Evolutionary conservation across 2,329 filamentous ascomycete species (phyloP), one percentile per base, ranked within the genome.

Genomic region (Periconia sp.): DNA sequence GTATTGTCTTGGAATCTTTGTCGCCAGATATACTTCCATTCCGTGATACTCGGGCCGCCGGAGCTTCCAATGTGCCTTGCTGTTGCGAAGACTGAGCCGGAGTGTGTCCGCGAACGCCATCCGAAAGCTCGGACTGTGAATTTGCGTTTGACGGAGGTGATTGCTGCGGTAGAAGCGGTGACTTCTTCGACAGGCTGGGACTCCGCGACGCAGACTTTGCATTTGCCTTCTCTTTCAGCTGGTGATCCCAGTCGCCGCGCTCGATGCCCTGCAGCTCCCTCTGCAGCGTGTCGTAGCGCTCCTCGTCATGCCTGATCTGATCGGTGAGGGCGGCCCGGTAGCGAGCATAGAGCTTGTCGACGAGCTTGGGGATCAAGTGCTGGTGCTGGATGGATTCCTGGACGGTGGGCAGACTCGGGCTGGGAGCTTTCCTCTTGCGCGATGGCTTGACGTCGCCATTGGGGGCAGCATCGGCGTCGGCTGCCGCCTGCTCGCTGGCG

Each of bases 281-380:
- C 66, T 84, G 80, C 30, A 92, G 71, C 13, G 73, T 72, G 18
- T 80, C 78, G 61, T 86, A 87, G 37, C 76, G 78, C 45, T 77
- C 78, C 73, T 96, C 92, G 49, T 94, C 86, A 41, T 87, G 82
- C 45, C 81, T 78, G 46, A 96, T 88, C 59, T 86, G 80, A 42
- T 76, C 74, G n/a, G 90, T 79, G 35, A 86, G 76, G 30, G 85
- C 76, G 32, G 87, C 82, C 51, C 85, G 81, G 66, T 95, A 96
- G 49, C 82, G 79, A 10, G 81, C 78, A 64, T 94, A 95, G 1
- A 96, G 77, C 52, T 86, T 83, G 43, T 86, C 78, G 34, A 95
- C 81, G 31, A 96, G 73, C 19, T 78, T 74, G 1, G 88, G 87
- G 2, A 95, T 76, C 51, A 87, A 83, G 36, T 87, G 82, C 19